Conservation (phyloP, 345 rosid species). For the Stellera chamaejasme region DNA sequence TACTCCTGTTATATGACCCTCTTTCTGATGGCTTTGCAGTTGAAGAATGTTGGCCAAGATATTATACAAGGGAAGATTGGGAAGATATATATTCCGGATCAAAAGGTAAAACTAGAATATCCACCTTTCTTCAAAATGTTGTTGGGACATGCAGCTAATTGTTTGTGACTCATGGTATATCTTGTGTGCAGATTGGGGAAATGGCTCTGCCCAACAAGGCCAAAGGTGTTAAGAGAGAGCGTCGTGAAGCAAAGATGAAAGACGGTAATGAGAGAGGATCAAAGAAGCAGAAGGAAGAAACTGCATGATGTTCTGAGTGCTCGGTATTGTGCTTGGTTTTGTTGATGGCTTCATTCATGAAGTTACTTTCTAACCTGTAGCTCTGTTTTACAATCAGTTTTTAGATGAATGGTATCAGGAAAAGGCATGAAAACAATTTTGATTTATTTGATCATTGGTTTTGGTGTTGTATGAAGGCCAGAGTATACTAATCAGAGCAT, state of each 20-base stretch:
- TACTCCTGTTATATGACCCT: constrained; percentile 4
- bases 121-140: not conserved
- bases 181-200: constrained; percentile 19
- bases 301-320: constrained; percentile 20
- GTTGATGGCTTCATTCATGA: too few species aligned
- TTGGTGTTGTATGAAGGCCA: too few species aligned
- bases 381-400: too few species aligned
- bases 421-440: too few species aligned
- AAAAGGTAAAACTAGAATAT: constrained; percentile 45
- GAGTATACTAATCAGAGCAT: too few species aligned
- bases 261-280: constrained; percentile 24
- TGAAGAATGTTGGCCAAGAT: constrained; percentile 66
- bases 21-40: constrained; percentile 28
- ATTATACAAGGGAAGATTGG: constrained; percentile 55
- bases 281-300: constrained; percentile 58
- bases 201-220: constrained; percentile 49
- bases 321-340: not conserved
- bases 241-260: constrained; percentile 66
- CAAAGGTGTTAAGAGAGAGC: constrained; percentile 93
- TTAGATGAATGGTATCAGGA: too few species aligned
- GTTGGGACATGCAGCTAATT: not conserved
- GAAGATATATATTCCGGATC: constrained; percentile 86
- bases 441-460: too few species aligned
- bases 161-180: not conserved
- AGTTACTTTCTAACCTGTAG: too few species aligned